phyloP scores from a whole-genome alignment of 805 yeast genomes.

The Martiniozyma abietophila region DNA sequence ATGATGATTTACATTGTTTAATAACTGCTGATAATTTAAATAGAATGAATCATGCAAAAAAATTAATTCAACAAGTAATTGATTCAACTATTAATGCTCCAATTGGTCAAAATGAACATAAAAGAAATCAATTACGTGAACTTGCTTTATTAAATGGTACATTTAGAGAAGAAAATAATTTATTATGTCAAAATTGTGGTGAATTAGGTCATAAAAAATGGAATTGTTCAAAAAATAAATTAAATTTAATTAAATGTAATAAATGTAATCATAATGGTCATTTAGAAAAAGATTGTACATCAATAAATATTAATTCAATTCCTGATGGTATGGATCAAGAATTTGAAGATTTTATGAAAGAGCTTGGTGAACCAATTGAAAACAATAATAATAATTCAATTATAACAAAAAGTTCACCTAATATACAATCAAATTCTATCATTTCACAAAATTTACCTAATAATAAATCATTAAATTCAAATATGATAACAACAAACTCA shows the following conservation, averaged over 20 bases:
- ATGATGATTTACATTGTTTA: slow-evolving; percentile 84
- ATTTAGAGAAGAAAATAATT: slow-evolving; percentile 56
- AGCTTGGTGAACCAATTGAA: slow-evolving; percentile 27
- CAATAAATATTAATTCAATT: slow-evolving; percentile 14
- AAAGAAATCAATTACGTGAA: slow-evolving; percentile 83
- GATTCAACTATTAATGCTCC: slow-evolving; percentile 83
- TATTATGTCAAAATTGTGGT: slow-evolving; percentile 59
- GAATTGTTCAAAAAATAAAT: slow-evolving; percentile 53
- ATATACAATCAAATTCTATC: no score
- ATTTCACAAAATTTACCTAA: no score
- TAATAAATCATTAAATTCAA: no score
- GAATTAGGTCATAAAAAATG: slow-evolving; percentile 53
- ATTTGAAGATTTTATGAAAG: slow-evolving; percentile 42
- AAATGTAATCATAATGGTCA: slow-evolving; percentile 82
- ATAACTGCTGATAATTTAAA: slow-evolving; percentile 77
- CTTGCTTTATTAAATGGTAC: slow-evolving; percentile 94
- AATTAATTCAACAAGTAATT: slow-evolving; percentile 64
- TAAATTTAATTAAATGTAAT: slow-evolving; percentile 55
- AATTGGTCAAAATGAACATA: slow-evolving; percentile 86
- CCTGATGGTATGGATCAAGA: slow-evolving; percentile 34
- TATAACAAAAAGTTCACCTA: no score
- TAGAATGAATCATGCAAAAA: slow-evolving; percentile 65
- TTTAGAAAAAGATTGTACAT: slow-evolving; percentile 75
- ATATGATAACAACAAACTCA: no score
- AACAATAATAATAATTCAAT: neutral